Evolutionary conservation across 2,329 filamentous ascomycete species (phyloP).

Genomic region (Triangularia setosa): DNA sequence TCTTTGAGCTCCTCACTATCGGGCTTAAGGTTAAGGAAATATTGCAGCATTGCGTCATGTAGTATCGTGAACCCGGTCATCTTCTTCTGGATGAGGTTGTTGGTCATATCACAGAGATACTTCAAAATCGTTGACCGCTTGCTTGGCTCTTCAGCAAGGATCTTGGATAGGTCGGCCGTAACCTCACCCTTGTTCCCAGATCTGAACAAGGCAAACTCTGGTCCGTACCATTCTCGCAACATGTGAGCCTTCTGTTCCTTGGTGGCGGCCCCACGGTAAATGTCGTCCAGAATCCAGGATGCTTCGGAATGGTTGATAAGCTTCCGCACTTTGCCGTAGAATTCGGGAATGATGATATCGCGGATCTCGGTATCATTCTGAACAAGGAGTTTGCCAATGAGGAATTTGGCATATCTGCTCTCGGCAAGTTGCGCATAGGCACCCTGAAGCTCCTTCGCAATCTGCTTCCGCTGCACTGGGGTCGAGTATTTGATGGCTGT

Average conservation of each 20-base stretch:
- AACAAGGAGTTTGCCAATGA: slow-evolving; percentile 94
- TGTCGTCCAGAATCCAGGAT: slow-evolving; percentile 95
- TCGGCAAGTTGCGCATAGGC: slow-evolving; percentile 82
- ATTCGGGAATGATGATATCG: slow-evolving; percentile 86
- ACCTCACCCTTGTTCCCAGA: slow-evolving; percentile 48
- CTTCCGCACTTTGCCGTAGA: slow-evolving; percentile 88
- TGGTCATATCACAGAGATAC: slow-evolving; percentile 80
- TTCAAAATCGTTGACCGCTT: slow-evolving; percentile 86
- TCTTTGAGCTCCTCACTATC: slow-evolving; percentile 80
- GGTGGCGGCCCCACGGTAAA: slow-evolving; percentile 85
- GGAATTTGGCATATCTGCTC: slow-evolving; percentile 95
- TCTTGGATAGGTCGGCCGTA: slow-evolving; percentile 67
- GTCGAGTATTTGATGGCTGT: slow-evolving; percentile 96
- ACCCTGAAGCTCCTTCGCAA: slow-evolving; percentile 81
- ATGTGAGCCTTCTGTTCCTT: slow-evolving; percentile 80
- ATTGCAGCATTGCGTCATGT: slow-evolving; percentile 97
- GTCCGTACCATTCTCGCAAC: slow-evolving; percentile 92
- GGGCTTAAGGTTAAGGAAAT: slow-evolving; percentile 74
- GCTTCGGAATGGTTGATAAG: slow-evolving; percentile 95
- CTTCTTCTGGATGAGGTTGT: slow-evolving; percentile 91
- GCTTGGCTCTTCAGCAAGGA: slow-evolving; percentile 73
- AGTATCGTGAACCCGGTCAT: slow-evolving; percentile 96
- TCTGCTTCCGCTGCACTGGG: slow-evolving; percentile 76
- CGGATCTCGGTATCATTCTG: slow-evolving; percentile 83
- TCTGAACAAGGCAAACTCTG: slow-evolving; percentile 83